Base-by-base conservation (phyloP, 1,284 basidiomycete genomes). In the Ustilago sp. region DNA sequence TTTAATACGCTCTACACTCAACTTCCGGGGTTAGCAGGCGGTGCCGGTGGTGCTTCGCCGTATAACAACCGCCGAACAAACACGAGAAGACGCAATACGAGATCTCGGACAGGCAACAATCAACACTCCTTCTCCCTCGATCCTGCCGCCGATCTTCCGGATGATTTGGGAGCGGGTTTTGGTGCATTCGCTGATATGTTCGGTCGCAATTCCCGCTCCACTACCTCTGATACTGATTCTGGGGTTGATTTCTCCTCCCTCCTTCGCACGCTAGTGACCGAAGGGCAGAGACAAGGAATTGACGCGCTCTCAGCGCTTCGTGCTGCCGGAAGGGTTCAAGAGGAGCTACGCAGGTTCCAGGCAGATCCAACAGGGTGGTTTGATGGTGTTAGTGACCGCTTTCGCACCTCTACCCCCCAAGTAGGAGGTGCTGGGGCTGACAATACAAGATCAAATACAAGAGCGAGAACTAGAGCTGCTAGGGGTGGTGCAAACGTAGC, bases 1-100 rank as follows among this genome's bases (percentile, higher is more conserved):
- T 52, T 76, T 54, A 76, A 72, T 34, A 65, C 68, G 7, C 68
- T 76, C 23, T 76, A 76, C 56, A 65, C 74, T 15, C 61, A 76
- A 34, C 61, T 76, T 28, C 65, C 74, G 7, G 68, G 69, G 23
- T 38, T 75, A n/a, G 32, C 28, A 38, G 4, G 17, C 48, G 34
- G 28, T 50, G n/a, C 15, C 12, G 39, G 35, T 8, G 60, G 38
- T 34, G 17, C 56, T n/a, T 47, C 68, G 12, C 36, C 51, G 8
- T 53, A 56, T 34, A 67, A 34, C 31, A 56, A 47, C 36, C 65
- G 71, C 3, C 51, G 41, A 57, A 51, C 72, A 13, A 51, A 63
- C 3, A 48, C 58, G 23, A 41, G 68, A n/a, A 53, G 73, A 28
- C 47, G 74, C 9, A 58, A 39, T 11, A 53, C 68, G 12, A 50